Evolutionary conservation across 768 basidiomycete species (phyloP), one percentile per base, ranked within the genome.

Genomic region (Rhizopogon roseolus): DNA sequence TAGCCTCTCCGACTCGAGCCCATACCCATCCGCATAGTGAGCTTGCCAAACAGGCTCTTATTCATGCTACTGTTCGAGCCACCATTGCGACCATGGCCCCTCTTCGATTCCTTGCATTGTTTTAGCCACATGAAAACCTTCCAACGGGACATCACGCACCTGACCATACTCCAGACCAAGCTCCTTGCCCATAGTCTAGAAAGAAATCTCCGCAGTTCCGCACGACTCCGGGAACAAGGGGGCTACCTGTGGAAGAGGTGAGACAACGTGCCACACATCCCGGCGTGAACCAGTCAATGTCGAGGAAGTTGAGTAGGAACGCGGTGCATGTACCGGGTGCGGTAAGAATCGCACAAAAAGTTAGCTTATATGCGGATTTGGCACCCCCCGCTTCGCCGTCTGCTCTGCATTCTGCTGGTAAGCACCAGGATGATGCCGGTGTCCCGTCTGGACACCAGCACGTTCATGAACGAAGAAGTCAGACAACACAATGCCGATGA

Each of bases 151-250:
- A 70, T 94, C 92, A 71, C 95, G 96, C 66, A 97, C 66, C 60
- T 77, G 75, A 50, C 91, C 90, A 71, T 97, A 98, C 66, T 94
- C 87, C 43, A 99, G 90, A 2, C 91, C 92, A 22, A 96, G 72
- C 68, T 92, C 90, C 55, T 77, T 76, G 22, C 94, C 92, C 53
- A 80, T 81, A 46, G 84, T 83, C 96, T 97, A 99, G 70, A n/a
- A n/a, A n/a, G n/a, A 99, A 98, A 74, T 99, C 96, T 62, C 81
- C 83, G 68, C 93, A 95, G 65, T 95, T 95, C 53, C 77, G 75
- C 17, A 80, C 71, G 14, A 88, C 43, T 2, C 95, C 95, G 19
- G 90, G 61, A 70, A 96, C 93, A 67, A 98, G 98, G 39, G 96
- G 97, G 71, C 98, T 98, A 49, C 81, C 78, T 37, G 89, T 86